phyloP scores from a whole-genome alignment of 2,329 filamentous ascomycete genomes.

The Blumeria graminis region DNA sequence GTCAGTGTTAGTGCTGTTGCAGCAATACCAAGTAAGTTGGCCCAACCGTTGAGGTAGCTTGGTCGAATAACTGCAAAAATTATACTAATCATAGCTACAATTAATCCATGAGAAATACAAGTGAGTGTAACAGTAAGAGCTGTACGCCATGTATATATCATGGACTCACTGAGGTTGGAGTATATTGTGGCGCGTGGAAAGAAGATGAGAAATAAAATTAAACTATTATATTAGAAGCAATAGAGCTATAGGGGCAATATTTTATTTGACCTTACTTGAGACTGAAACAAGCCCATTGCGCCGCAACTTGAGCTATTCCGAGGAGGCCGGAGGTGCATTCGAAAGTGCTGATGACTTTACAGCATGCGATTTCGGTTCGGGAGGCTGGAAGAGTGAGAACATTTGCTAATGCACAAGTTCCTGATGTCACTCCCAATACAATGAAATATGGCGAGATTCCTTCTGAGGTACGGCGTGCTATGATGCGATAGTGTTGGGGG shows the following conservation, averaged over 20 bases:
- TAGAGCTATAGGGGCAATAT: neutral
- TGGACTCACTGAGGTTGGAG: slow-evolving; percentile 15
- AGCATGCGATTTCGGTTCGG: slow-evolving; percentile 63
- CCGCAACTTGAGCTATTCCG: slow-evolving; percentile 73
- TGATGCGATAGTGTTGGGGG: slow-evolving; percentile 83
- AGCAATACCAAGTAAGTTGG: slow-evolving; percentile 61
- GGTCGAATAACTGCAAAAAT: slow-evolving; percentile 41
- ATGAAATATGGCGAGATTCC: slow-evolving; percentile 93
- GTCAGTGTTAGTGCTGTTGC: slow-evolving; percentile 57
- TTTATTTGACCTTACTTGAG: slow-evolving; percentile 41
- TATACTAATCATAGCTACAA: slow-evolving; percentile 42
- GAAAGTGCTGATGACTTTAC: slow-evolving; percentile 53
- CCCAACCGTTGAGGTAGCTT: slow-evolving; percentile 47
- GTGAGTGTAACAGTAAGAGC: slow-evolving; percentile 50
- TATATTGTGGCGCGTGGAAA: slow-evolving; percentile 41
- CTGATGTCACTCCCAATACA: slow-evolving; percentile 75
- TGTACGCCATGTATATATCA: slow-evolving; percentile 47
- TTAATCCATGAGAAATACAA: slow-evolving; percentile 53
- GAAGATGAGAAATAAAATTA: slow-evolving; percentile 85
- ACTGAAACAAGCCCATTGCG: slow-evolving; percentile 80
- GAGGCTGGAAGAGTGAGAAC: slow-evolving; percentile 75
- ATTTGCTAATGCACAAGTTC: slow-evolving; percentile 73
- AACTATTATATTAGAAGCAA: slow-evolving; percentile 24
- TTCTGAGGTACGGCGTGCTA: slow-evolving; percentile 62
- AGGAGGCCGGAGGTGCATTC: slow-evolving; percentile 70